Conservation (phyloP, 1,139 yeast genomes). For the Pichia sp. region DNA sequence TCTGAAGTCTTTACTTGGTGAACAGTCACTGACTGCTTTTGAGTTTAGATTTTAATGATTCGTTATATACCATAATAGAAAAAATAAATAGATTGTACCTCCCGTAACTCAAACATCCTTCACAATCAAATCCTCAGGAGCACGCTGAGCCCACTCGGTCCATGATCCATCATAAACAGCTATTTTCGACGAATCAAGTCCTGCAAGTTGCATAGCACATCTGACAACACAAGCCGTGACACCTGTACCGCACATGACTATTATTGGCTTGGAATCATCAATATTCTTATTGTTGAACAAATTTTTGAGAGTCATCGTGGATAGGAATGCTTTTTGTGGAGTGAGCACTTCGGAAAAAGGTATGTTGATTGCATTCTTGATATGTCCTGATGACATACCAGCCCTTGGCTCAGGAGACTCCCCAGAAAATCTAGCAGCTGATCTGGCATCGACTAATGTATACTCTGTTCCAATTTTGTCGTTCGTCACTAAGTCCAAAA, state of each 20-base stretch:
- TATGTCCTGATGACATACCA: conserved; percentile 84
- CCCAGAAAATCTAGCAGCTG: conserved; percentile 71
- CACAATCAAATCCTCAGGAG: conserved; percentile 28
- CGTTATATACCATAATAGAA: neutral
- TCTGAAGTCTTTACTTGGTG: conserved; percentile 19
- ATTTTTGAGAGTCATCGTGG: conserved; percentile 42
- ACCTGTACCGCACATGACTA: conserved; percentile 93
- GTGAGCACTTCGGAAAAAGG: conserved; percentile 66
- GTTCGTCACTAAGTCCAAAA: conserved; percentile 50
- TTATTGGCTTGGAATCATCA: conserved; percentile 55
- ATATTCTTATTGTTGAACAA: conserved; percentile 42
- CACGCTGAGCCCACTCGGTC: conserved; percentile 50
- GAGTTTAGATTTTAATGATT: conserved; percentile 22
- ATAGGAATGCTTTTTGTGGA: conserved; percentile 47
- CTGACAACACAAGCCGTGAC: conserved; percentile 86
- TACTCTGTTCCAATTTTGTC: conserved; percentile 47
- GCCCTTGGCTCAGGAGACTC: conserved; percentile 81
- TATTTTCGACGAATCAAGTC: conserved; percentile 43
- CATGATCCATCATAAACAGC: conserved; percentile 92
- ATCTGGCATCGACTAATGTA: conserved; percentile 75
- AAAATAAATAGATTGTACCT: neutral
- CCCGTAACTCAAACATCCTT: conserved; percentile 21
- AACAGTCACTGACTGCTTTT: conserved; percentile 21
- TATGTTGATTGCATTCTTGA: conserved; percentile 73
- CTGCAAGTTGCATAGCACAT: conserved; percentile 62